A percentile compares a stretch with the other conserved stretches of the same genome.
phyloP scores from a whole-genome alignment of 2,329 filamentous ascomycete genomes.

The Trichoderma semiorbis region DNA sequence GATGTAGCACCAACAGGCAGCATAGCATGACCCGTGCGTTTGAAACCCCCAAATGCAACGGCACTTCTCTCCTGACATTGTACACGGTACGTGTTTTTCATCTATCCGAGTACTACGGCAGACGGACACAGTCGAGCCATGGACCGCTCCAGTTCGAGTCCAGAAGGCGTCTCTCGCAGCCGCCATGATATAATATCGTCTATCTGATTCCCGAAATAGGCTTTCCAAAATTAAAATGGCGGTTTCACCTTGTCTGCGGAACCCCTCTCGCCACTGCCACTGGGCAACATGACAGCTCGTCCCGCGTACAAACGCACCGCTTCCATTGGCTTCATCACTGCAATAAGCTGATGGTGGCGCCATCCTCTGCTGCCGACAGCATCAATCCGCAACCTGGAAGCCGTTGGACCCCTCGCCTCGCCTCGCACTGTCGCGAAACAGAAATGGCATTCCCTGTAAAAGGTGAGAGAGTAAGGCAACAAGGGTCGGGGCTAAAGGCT shows the following conservation, averaged over 20 bases:
- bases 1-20: neutral
- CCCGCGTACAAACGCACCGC: constrained; percentile 50
- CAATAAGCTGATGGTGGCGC: constrained; percentile 49
- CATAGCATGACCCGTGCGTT: neutral
- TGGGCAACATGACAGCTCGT: constrained; percentile 45
- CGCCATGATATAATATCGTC: neutral
- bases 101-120: neutral
- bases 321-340: constrained; percentile 50
- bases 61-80: neutral
- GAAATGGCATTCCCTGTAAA: constrained; percentile 47
- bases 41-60: neutral
- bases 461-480: neutral
- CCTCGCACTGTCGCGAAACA: constrained; percentile 41
- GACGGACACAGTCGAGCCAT: neutral
- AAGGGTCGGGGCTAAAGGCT: constrained; percentile 35
- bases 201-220: neutral
- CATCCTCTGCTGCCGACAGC: constrained; percentile 39
- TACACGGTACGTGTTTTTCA: neutral
- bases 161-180: neutral
- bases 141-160: neutral
- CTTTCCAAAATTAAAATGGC: constrained; percentile 25
- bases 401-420: constrained; percentile 29
- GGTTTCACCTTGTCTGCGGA: constrained; percentile 41
- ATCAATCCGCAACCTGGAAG: constrained; percentile 43
- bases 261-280: constrained; percentile 37